Evolutionary conservation across 2,329 filamentous ascomycete species (phyloP).

Genomic region (Hypomyces perniciosus): DNA sequence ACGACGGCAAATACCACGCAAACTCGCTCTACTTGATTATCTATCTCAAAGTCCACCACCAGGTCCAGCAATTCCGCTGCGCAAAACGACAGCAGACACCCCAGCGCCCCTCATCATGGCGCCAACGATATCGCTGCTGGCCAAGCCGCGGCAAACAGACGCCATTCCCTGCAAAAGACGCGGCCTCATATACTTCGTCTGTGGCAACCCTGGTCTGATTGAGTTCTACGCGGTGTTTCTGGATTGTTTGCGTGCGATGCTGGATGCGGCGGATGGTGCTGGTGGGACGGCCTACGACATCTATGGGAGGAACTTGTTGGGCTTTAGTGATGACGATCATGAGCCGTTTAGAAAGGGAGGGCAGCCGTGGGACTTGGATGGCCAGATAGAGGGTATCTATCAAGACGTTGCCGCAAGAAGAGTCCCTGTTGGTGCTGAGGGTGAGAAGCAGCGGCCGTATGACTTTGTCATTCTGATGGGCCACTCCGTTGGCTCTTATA

Average conservation of each 20-base stretch:
- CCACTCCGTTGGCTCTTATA: slow-evolving; percentile 70
- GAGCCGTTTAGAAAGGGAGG: slow-evolving; percentile 36
- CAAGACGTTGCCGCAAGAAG: slow-evolving; percentile 29
- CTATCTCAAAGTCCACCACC: background rate
- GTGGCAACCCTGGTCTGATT: slow-evolving; percentile 71
- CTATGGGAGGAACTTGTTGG: slow-evolving; percentile 51
- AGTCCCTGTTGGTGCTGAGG: slow-evolving; percentile 14
- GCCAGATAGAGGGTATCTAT: slow-evolving; percentile 44
- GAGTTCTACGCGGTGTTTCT: slow-evolving; percentile 68
- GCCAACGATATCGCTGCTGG: slow-evolving; percentile 25
- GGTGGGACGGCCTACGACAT: slow-evolving; percentile 42
- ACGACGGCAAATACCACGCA: background rate
- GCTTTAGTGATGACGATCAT: slow-evolving; percentile 51
- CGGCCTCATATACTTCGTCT: slow-evolving; percentile 63
- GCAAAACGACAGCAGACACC: background rate
- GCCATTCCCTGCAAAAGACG: slow-evolving; percentile 17
- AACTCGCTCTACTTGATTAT: background rate
- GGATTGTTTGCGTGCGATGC: slow-evolving; percentile 45
- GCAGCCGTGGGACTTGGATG: slow-evolving; percentile 46
- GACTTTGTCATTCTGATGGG: slow-evolving; percentile 61
- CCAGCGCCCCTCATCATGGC: slow-evolving; percentile 14
- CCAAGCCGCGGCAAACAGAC: slow-evolving; percentile 16
- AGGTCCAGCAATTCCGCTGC: background rate
- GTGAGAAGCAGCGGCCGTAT: slow-evolving; percentile 35
- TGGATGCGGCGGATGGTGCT: slow-evolving; percentile 37